Base-by-base conservation (phyloP, 139 green algal species). In the Micractinium conductrix region DNA sequence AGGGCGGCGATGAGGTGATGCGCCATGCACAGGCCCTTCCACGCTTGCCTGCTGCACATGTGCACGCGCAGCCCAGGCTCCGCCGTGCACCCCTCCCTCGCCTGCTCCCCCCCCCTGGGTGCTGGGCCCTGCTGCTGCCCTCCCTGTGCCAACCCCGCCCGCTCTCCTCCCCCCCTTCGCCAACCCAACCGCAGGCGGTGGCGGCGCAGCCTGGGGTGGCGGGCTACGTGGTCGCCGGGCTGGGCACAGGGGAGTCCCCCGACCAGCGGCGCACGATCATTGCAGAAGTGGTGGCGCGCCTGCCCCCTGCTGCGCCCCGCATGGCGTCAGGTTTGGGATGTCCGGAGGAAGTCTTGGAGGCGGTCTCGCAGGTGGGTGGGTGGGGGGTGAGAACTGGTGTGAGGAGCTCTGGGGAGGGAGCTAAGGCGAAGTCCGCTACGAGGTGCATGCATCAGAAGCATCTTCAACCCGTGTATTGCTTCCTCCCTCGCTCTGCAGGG, bases 221-320 rank as follows among this genome's bases (percentile, higher is more conserved):
- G 87, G 93, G 93, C 24, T 92, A 92, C 45, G 88, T 88, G 21
- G 48, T 96, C 24, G 87, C 84, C n/a, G 93, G 92, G 1, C 91
- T 96, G 78, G 92, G 91, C 58, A 94, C 92, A 10, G 93, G 93
- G 0, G 93, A 96, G 74, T 70, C 44, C 1, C 84, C 86, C 16
- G 71, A 85, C 37, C n/a, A 84, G 70, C 90, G 89, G 2, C 33
- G 44, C 4, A 60, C 65, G 24, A 79, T 93, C 1, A 40, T 96
- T 33, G n/a, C 63, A 24, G 85, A 85, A 7, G 84, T 85, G 4
- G 14, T 94, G 44, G 28, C 75, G 0, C 40, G 78, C 4, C 84
- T 96, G 35, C 88, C 91, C 2, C 21, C 26, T 2, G 80, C 84
- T 26, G 93, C 91, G 55, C 83, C 88, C 1, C 85, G 90, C 37